These are phyloP conservation scores for Stemphylium lycopersici DNA, from an alignment of 2,329 filamentous ascomycete species.

Conservation along the genomic window DNA sequence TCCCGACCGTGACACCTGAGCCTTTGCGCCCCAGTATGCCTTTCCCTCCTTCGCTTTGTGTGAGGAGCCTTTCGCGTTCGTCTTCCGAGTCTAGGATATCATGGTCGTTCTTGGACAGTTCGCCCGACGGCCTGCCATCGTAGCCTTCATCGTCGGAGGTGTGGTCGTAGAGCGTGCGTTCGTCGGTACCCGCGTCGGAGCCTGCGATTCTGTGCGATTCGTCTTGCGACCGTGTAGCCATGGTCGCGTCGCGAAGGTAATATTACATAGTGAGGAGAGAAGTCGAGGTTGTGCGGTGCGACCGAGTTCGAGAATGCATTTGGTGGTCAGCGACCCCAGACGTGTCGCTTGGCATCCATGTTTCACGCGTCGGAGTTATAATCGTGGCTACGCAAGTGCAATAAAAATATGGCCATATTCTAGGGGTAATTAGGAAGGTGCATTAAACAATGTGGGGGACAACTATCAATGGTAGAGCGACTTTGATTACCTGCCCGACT, in stretches of 20 bases:
- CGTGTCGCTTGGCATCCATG: conserved; percentile 13
- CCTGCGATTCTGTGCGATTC: conserved; percentile 18
- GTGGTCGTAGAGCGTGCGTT: conserved; percentile 41
- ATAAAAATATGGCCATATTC: neutral
- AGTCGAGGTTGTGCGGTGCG: conserved; percentile 11
- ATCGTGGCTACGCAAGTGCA: neutral
- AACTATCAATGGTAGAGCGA: neutral
- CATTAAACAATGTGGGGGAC: neutral
- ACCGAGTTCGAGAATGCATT: conserved; percentile 4
- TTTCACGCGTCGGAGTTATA: conserved; percentile 8
- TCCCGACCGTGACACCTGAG: conserved; percentile 40
- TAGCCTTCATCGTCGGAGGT: conserved; percentile 40
- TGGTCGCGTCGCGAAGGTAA: conserved; percentile 14
- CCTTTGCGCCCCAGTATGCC: conserved; percentile 36
- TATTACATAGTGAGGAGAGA: conserved; percentile 21
- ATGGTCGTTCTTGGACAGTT: conserved; percentile 44
- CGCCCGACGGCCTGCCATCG: conserved; percentile 43
- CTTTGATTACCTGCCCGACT: neutral
- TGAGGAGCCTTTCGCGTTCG: conserved; percentile 53
- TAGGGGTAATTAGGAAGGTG: neutral
- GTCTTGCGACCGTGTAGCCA: conserved; percentile 29
- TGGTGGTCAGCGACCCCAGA: conserved; percentile 16
- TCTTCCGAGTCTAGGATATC: conserved; percentile 55
- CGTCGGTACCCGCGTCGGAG: conserved; percentile 37
- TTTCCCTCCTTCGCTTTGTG: conserved; percentile 32